phyloP scores from a whole-genome alignment of 2,329 filamentous ascomycete genomes.

The Allantophomopsis cytisporea region DNA sequence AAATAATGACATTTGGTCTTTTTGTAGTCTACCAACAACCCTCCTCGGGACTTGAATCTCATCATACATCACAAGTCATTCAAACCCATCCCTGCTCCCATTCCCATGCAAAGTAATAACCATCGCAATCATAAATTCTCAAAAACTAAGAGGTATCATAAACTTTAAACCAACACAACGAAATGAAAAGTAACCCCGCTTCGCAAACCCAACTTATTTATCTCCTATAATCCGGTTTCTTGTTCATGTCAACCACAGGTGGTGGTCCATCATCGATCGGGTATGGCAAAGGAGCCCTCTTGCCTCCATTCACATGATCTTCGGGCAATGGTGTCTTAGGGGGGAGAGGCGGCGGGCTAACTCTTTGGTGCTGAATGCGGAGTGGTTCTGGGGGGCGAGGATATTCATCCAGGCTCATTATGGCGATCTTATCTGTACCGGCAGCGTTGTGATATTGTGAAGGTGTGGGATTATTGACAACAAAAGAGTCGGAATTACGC shows the following conservation, averaged over 20 bases:
- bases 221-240: constrained; percentile 46
- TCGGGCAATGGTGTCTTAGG: constrained; percentile 58
- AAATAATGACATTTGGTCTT: too few species aligned
- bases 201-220: too few species aligned
- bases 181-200: too few species aligned
- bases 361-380: constrained; percentile 6
- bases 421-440: constrained; percentile 56
- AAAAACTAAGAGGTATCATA: too few species aligned
- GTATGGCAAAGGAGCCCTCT: constrained; percentile 39
- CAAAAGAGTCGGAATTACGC: constrained; percentile 28
- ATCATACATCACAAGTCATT: too few species aligned
- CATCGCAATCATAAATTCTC: too few species aligned
- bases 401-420: constrained; percentile 44
- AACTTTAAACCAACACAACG: too few species aligned
- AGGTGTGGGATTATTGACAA: constrained; percentile 42
- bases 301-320: constrained; percentile 9
- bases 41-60: too few species aligned
- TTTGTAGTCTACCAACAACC: too few species aligned
- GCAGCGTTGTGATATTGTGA: constrained; percentile 41
- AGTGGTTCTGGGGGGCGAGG: constrained; percentile 22
- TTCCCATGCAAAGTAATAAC: too few species aligned
- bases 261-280: constrained; percentile 70
- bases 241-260: constrained; percentile 71
- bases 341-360: constrained; percentile 37
- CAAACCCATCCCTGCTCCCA: too few species aligned